Percentiles rank a stretch among this genome's conserved stretches.
Evolutionary conservation across 495 filamentous ascomycete species (phyloP).

Genomic region (Neurospora sublineolata): DNA sequence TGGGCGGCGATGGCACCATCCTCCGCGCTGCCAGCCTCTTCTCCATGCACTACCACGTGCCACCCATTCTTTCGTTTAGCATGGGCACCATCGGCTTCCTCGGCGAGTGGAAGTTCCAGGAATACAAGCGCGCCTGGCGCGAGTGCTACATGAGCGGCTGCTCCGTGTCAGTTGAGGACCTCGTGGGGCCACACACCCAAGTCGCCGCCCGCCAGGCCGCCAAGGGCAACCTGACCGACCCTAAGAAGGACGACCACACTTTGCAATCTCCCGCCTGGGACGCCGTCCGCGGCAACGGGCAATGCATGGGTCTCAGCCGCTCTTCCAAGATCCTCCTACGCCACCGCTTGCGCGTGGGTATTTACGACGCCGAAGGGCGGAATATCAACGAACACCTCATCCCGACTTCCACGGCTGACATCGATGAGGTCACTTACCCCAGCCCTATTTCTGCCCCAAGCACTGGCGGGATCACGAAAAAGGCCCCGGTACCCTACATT

Average conservation of each 20-base stretch:
- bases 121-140: conserved; percentile 80
- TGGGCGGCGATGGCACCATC: conserved; percentile 94
- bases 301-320: conserved; percentile 65
- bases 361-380: conserved; percentile 54
- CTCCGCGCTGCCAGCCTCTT: conserved; percentile 85
- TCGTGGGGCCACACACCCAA: conserved; percentile 34
- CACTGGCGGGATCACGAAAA: not conserved
- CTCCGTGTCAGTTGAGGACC: conserved; percentile 36
- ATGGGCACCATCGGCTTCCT: conserved; percentile 95
- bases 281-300: conserved; percentile 66
- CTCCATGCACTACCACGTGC: conserved; percentile 66
- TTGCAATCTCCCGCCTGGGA: conserved; percentile 42
- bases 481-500: conserved; percentile 30
- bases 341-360: conserved; percentile 70
- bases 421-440: not conserved
- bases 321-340: conserved; percentile 72
- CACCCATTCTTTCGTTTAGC: conserved; percentile 87
- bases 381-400: conserved; percentile 38
- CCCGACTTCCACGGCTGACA: conserved; percentile 27
- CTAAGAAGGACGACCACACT: not conserved
- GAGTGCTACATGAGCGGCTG: conserved; percentile 91
- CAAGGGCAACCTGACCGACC: not conserved
- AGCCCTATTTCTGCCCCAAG: not conserved
- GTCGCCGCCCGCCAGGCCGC: conserved; percentile 15
- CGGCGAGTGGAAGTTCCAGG: conserved; percentile 89